Evolutionary conservation across 2,329 filamentous ascomycete genomes (phyloP).

Genomic region (Aaosphaeria pasadenensis): DNA sequence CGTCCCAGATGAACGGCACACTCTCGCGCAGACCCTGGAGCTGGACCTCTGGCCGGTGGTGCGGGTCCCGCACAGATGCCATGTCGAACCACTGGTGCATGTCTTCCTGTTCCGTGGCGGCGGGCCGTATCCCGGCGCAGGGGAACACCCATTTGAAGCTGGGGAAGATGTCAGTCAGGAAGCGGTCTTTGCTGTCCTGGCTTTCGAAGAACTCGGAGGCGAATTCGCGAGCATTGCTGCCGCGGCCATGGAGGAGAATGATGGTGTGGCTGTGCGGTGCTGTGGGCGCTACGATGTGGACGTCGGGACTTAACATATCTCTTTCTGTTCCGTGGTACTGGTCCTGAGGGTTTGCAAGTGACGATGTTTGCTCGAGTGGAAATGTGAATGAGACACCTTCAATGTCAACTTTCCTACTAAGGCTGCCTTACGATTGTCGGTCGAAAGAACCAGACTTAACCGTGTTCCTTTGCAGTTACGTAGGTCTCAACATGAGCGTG

Average conservation of each 20-base stretch:
- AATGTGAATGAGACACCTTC: too few species aligned
- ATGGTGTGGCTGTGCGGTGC: constrained; percentile 43
- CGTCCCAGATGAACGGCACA: constrained; percentile 26
- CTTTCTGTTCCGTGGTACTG: too few species aligned
- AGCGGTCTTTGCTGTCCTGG: constrained; percentile 11
- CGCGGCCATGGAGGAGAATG: constrained; percentile 48
- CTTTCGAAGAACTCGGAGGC: constrained; percentile 39
- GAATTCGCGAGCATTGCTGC: constrained; percentile 40
- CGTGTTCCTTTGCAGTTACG: too few species aligned
- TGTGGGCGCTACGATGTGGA: background rate
- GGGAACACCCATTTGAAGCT: constrained; percentile 48
- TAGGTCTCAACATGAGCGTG: too few species aligned
- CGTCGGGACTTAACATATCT: background rate
- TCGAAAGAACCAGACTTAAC: too few species aligned
- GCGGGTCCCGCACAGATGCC: constrained; percentile 42
- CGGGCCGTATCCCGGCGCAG: constrained; percentile 32
- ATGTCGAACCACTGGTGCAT: constrained; percentile 53
- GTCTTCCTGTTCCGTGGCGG: constrained; percentile 18
- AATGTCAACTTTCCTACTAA: too few species aligned
- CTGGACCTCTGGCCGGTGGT: constrained; percentile 43
- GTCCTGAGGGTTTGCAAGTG: too few species aligned
- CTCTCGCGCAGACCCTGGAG: constrained; percentile 40
- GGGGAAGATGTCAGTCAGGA: constrained; percentile 41
- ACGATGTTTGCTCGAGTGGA: too few species aligned
- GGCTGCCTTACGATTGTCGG: too few species aligned